Evolutionary conservation across 2,329 filamentous ascomycete species (phyloP).

Genomic region (Diaporthe longicolla): DNA sequence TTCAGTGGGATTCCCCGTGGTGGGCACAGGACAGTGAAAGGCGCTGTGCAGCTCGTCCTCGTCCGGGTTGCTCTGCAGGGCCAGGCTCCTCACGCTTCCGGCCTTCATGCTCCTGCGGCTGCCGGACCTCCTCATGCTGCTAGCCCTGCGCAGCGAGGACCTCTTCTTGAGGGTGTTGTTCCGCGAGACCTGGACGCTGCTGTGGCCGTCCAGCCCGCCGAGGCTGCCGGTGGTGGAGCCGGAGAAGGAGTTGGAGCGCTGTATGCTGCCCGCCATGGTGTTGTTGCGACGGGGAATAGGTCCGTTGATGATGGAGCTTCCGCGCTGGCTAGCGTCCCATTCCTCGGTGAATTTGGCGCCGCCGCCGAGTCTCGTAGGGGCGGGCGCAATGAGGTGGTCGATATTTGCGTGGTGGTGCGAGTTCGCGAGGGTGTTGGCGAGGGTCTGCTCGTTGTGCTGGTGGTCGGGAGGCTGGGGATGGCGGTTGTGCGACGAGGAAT

Average conservation of each 20-base stretch:
- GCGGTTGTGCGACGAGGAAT: constrained; percentile 28
- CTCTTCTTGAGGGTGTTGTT: constrained; percentile 91
- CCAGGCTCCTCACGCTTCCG: constrained; percentile 87
- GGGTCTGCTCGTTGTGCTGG: constrained; percentile 35
- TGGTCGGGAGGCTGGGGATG: constrained; percentile 17
- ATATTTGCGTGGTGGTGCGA: constrained; percentile 35
- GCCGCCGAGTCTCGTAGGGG: constrained; percentile 53
- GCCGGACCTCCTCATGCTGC: constrained; percentile 82
- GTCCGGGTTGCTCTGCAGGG: constrained; percentile 77
- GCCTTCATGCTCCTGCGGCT: constrained; percentile 87
- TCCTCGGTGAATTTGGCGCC: constrained; percentile 75
- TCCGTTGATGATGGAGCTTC: constrained; percentile 74
- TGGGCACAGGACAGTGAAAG: constrained; percentile 92
- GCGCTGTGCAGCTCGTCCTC: constrained; percentile 83
- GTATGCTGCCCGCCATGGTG: constrained; percentile 56
- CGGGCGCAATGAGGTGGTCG: constrained; percentile 44
- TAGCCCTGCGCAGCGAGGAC: constrained; percentile 79
- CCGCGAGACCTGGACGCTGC: constrained; percentile 58
- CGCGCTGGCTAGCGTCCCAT: constrained; percentile 78
- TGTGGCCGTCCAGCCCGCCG: constrained; percentile 49
- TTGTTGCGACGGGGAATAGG: constrained; percentile 44
- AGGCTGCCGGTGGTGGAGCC: constrained; percentile 65
- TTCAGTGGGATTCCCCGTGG: constrained; percentile 88
- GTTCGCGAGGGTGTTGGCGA: constrained; percentile 45
- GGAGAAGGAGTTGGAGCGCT: constrained; percentile 73